These are phyloP conservation scores for Breviolum minutum DNA, from an alignment of 73 alveolate species.

Conservation along the genomic window DNA sequence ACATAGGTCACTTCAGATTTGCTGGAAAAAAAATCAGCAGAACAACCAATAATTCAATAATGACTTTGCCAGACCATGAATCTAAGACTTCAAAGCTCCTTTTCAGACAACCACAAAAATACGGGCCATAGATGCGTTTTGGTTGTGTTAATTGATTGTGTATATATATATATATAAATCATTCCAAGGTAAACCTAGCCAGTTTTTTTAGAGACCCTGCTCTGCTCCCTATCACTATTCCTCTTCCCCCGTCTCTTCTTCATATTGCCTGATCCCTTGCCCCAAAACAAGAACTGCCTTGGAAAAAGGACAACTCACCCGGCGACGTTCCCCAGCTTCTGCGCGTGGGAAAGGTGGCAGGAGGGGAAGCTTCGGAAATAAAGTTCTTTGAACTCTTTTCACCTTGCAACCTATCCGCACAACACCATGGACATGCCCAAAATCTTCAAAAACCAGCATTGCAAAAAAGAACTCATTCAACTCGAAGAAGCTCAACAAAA, in stretches of 20 bases:
- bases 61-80: too few relatives aligned
- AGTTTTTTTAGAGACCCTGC: not conserved
- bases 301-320: constrained; percentile 87
- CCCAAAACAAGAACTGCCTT: not conserved
- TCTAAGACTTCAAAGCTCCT: too few relatives aligned
- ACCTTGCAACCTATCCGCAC: too few relatives aligned
- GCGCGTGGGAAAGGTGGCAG: not conserved
- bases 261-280: too few relatives aligned
- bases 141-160: too few relatives aligned
- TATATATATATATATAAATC: too few relatives aligned
- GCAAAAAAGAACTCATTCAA: not conserved
- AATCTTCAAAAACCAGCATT: not conserved
- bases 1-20: too few relatives aligned
- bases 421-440: not conserved
- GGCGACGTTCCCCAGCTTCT: constrained; percentile 89
- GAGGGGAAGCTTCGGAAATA: not conserved
- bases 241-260: not conserved
- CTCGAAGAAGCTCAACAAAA: not conserved
- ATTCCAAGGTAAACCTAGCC: not conserved
- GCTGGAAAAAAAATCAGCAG: too few relatives aligned
- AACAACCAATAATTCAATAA: too few relatives aligned
- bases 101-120: too few relatives aligned
- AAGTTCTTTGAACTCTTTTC: too few relatives aligned
- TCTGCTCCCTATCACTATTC: not conserved
- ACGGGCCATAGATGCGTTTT: too few relatives aligned